Evolutionary conservation across 371 early-diverging fungal genomes (phyloP), one percentile per base, ranked within the genome.

Genomic region (Haplosporangium sp.): DNA sequence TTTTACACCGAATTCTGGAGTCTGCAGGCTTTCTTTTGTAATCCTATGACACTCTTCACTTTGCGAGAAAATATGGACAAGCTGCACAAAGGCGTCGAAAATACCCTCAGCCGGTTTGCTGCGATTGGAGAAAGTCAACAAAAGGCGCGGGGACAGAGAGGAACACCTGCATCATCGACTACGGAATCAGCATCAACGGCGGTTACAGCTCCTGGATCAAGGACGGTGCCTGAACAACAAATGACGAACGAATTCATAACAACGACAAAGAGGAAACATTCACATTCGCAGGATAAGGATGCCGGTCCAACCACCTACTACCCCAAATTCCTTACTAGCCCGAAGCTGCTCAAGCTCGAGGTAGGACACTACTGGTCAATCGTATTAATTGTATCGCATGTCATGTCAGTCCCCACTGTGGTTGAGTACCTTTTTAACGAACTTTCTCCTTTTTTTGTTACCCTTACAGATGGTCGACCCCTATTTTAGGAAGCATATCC

Each of bases 271-370:
- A 63, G 67, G 54, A 77, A 80, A 38, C 75, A 69, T 40, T 38
- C 47, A 0, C 51, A 53, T 40, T 42, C 23, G 6, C 55, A 65
- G n/a, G 71, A 69, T 29, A 69, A 23, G 64, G 21, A 67, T 62
- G 14, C 50, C 60, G 81, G 14, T 77, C 84, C 72, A 75, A 84
- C 59, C 47, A 84, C 55, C 52, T 90, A 89, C 60, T 92, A 91
- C 66, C 94, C 95, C 10, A 89, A 92, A 72, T 87, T 91, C 72
- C 69, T 95, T 56, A 94, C 95, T 7, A 89, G 89, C 62, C 83
- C 86, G 56, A 86, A 89, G 51, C 75, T 96, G 18, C 81, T 95
- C 52, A 87, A 89, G 20, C 82, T 94, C 29, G 90, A 93, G 86
- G 91, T 91, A 82, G 5, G 59, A 21, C 29, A 4, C 11, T 13